Base-by-base conservation (phyloP, 208 protist genomes). In the Phytomonas serpens region DNA sequence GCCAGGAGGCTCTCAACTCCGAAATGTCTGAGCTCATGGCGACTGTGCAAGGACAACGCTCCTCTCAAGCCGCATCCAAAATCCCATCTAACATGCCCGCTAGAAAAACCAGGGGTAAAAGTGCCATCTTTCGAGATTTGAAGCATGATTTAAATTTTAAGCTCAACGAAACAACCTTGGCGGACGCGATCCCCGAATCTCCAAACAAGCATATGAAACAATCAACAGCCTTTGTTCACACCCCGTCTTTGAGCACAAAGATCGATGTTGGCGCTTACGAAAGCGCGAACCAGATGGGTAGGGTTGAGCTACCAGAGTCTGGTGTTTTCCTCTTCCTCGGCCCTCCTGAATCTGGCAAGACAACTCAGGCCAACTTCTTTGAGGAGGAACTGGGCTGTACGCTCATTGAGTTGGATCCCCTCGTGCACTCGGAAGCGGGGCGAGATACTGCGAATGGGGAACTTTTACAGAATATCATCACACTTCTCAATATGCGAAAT, bases 281-380 rank as follows among this genome's bases (percentile, higher is more conserved):
- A 51, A 30, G 47, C 61, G 31, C 9, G 16, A 61, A 68, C 16
- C 61, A 2, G 34, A 33, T 6, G 37, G 57, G 67, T 19, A 36
- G 36, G 19, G 51, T 40, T 51, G 36, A 27, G 0, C 7, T 64
- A 10, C 19, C 38, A 23, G 34, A 16, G 27, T 47, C 70, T 16
- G 79, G 66, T 68, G 34, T 83, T 27, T 51, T 97, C 16, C 63
- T 98, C 23, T 38, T 98, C 62, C 72, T 88, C 19, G 93, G 93
- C 0, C 90, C 93, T 9, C 87, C 93, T 23, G 76, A 83, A 64
- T 81, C 85, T 29, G 90, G 88, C 7, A 95, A 95, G 72, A 88
- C 89, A 11, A 85, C 79, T 4, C 74, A 93, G 62, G 81, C 87
- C 30, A 42, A 47, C 42, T 66, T 69, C 63, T 81, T 97, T 33